Percentiles rank a stretch among this genome's conserved stretches.
Conservation (phyloP, 2,329 filamentous ascomycete genomes). For the Epichloe sp. region DNA sequence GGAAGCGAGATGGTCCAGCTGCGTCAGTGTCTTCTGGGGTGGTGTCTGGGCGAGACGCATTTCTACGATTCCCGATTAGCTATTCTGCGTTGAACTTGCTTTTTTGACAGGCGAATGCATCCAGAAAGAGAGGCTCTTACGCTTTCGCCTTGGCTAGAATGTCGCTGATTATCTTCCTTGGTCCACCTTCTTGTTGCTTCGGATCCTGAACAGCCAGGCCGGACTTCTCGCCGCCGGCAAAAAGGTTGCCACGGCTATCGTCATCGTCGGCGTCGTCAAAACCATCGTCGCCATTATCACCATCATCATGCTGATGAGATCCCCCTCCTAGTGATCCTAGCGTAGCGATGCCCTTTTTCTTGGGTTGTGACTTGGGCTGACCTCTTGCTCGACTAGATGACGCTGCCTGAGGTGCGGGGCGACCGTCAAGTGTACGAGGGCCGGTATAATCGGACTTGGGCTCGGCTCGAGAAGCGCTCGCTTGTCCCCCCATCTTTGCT, state of each 20-base stretch:
- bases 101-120: not conserved
- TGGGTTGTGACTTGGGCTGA: slow-evolving; percentile 28
- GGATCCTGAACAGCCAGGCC: slow-evolving; percentile 56
- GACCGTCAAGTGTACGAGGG: slow-evolving; percentile 49
- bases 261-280: slow-evolving; percentile 42
- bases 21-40: slow-evolving; percentile 33
- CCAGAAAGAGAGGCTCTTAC: slow-evolving; percentile 24
- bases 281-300: slow-evolving; percentile 48
- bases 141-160: slow-evolving; percentile 51
- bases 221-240: slow-evolving; percentile 78
- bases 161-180: slow-evolving; percentile 46
- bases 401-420: slow-evolving; percentile 34
- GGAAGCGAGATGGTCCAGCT: slow-evolving; percentile 44
- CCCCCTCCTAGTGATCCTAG: slow-evolving; percentile 41
- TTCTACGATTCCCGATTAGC: slow-evolving; percentile 28
- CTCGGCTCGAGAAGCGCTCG: slow-evolving; percentile 1
- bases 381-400: slow-evolving; percentile 17
- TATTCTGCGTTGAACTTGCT: not conserved
- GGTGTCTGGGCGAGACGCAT: slow-evolving; percentile 43
- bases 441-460: slow-evolving; percentile 39
- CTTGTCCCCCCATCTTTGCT: slow-evolving; percentile 23
- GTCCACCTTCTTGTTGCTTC: slow-evolving; percentile 27
- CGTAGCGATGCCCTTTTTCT: slow-evolving; percentile 51
- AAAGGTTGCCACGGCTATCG: slow-evolving; percentile 53
- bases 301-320: slow-evolving; percentile 36